These are phyloP conservation scores for Pulveroboletus sp. DNA, from an alignment of 768 basidiomycete species.

Conservation along the genomic window DNA sequence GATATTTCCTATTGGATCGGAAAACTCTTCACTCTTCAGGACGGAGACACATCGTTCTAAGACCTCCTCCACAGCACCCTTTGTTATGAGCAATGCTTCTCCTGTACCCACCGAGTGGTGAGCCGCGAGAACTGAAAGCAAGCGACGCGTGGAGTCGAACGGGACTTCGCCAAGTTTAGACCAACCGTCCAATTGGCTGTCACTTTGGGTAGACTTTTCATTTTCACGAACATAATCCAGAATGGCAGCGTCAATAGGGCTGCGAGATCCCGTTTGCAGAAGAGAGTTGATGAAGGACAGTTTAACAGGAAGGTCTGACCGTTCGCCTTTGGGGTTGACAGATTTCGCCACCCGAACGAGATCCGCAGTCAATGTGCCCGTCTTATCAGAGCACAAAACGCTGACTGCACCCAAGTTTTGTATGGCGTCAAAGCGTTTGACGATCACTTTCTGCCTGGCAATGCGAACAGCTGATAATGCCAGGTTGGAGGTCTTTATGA, in stretches of 20 bases:
- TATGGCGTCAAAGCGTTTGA: conserved; percentile 60
- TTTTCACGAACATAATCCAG: conserved; percentile 24
- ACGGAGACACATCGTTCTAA: conserved; percentile 26
- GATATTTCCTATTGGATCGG: conserved; percentile 8
- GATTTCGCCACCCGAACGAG: conserved; percentile 36
- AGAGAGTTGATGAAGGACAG: conserved; percentile 32
- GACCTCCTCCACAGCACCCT: conserved; percentile 33
- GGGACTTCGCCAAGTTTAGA: conserved; percentile 34
- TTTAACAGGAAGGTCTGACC: conserved; percentile 23
- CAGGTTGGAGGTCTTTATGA: conserved; percentile 56
- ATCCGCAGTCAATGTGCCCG: conserved; percentile 53
- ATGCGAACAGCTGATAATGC: conserved; percentile 56
- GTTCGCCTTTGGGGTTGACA: conserved; percentile 19
- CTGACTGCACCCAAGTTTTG: conserved; percentile 59
- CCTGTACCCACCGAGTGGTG: conserved; percentile 3
- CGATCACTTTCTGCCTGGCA: conserved; percentile 57
- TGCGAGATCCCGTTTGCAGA: conserved; percentile 35
- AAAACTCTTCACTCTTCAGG: conserved; percentile 17
- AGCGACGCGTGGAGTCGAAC: conserved; percentile 35
- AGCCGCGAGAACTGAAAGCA: conserved; percentile 36
- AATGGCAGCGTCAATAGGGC: conserved; percentile 35
- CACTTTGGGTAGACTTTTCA: conserved; percentile 9
- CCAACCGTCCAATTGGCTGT: conserved; percentile 19
- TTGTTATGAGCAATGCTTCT: conserved; percentile 28
- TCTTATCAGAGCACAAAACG: conserved; percentile 61